Conservation (phyloP, 257 asterid genomes). For the Solanum microdontum region DNA sequence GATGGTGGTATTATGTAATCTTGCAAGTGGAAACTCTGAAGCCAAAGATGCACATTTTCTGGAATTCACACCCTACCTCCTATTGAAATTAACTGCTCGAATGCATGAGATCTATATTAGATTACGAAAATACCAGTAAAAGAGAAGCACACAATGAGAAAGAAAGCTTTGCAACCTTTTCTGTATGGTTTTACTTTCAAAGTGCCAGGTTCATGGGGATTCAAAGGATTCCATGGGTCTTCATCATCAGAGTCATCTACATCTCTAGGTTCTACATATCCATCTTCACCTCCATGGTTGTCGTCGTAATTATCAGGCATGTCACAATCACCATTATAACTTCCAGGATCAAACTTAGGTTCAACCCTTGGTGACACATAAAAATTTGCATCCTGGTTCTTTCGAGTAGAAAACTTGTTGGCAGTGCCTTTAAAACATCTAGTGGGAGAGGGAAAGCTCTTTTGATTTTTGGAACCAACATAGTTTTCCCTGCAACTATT, state of each 20-base stretch:
- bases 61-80: constrained; percentile 22
- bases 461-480: constrained; percentile 19
- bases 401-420: constrained; percentile 31
- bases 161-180: constrained; percentile 32
- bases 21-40: constrained; percentile 67
- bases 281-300: constrained; percentile 30
- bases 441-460: constrained; percentile 48
- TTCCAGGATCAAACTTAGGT: background rate
- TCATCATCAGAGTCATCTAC: constrained; percentile 20
- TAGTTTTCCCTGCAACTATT: background rate
- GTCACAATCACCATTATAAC: background rate
- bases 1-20: constrained; percentile 42
- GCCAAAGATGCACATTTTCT: constrained; percentile 23
- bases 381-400: constrained; percentile 34
- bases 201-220: constrained; percentile 86
- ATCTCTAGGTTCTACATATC: constrained; percentile 30
- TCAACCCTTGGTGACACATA: constrained; percentile 22
- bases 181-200: constrained; percentile 66
- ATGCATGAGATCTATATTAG: background rate
- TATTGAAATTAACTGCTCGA: constrained; percentile 48
- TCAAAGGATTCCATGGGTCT: constrained; percentile 87
- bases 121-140: background rate
- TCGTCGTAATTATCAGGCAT: constrained; percentile 21
- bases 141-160: background rate
- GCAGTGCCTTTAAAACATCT: constrained; percentile 38